These are phyloP conservation scores for Didymella pomorum DNA, from an alignment of 2,329 filamentous ascomycete genomes.

Conservation along the genomic window DNA sequence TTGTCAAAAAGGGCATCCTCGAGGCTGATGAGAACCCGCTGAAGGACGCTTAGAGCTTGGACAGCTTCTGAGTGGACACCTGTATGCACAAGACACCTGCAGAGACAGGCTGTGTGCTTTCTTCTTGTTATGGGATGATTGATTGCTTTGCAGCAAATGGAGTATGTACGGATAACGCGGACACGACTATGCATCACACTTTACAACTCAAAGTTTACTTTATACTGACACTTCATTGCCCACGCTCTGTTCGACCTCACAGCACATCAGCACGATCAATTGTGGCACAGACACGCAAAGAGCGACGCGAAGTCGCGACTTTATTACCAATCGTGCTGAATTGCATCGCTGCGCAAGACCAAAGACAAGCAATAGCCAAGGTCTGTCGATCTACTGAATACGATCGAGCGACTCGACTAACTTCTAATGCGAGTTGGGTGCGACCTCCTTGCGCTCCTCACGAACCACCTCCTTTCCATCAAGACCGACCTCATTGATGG, in stretches of 20 bases:
- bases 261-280: not conserved
- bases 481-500: constrained; percentile 35
- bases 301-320: constrained; percentile 28
- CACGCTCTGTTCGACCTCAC: not conserved
- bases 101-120: constrained; percentile 1
- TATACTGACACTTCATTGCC: not conserved
- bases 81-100: not conserved
- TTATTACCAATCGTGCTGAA: constrained; percentile 19
- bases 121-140: no score
- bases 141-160: not conserved
- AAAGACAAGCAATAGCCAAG: not conserved
- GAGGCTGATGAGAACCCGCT: constrained; percentile 51
- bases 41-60: constrained; percentile 33
- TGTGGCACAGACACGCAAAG: constrained; percentile 14
- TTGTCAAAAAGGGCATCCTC: constrained; percentile 82
- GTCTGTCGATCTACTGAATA: not conserved
- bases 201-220: not conserved
- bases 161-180: constrained; percentile 13
- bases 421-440: constrained; percentile 7
- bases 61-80: not conserved
- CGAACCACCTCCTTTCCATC: constrained; percentile 41
- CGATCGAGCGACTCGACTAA: not conserved
- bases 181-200: constrained; percentile 10
- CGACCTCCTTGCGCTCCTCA: constrained; percentile 42
- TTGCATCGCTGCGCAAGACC: not conserved